Conservation (phyloP, 2,329 filamentous ascomycete species). For the Cladophialophora immunda region DNA sequence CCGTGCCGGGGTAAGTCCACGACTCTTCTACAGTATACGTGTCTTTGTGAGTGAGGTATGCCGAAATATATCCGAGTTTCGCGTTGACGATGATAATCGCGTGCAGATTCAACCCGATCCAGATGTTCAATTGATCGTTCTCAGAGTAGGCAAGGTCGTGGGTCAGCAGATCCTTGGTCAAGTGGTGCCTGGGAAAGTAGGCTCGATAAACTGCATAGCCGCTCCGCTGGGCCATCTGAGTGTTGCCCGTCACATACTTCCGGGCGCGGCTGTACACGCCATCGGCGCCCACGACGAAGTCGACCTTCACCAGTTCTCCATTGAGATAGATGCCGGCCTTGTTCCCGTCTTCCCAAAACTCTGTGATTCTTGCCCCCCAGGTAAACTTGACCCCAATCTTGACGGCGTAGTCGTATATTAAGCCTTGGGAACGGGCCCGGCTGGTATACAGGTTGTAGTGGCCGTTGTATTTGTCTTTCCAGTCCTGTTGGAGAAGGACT, state of each 20-base stretch:
- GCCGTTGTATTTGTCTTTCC: conserved; percentile 42
- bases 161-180: background rate
- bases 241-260: conserved; percentile 53
- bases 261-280: conserved; percentile 39
- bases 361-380: conserved; percentile 42
- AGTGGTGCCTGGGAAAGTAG: conserved; percentile 1
- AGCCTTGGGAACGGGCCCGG: conserved; percentile 44
- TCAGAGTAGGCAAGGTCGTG: background rate
- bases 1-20: conserved; percentile 61
- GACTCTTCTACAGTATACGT: conserved; percentile 64
- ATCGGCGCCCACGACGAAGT: conserved; percentile 40
- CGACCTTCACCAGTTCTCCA: conserved; percentile 46
- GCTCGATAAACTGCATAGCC: conserved; percentile 38
- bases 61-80: conserved; percentile 44
- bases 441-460: conserved; percentile 44
- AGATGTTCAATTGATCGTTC: conserved; percentile 39
- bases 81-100: conserved; percentile 50
- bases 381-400: conserved; percentile 42
- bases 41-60: conserved; percentile 47
- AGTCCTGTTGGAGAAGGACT: conserved; percentile 43
- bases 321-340: conserved; percentile 44
- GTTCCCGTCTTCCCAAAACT: conserved; percentile 44
- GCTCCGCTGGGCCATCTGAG: conserved; percentile 45
- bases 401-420: conserved; percentile 43
- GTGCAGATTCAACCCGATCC: conserved; percentile 62